Conservation (phyloP, 2,329 filamentous ascomycete species). For the Paecilomyces dactylethromorphus region DNA sequence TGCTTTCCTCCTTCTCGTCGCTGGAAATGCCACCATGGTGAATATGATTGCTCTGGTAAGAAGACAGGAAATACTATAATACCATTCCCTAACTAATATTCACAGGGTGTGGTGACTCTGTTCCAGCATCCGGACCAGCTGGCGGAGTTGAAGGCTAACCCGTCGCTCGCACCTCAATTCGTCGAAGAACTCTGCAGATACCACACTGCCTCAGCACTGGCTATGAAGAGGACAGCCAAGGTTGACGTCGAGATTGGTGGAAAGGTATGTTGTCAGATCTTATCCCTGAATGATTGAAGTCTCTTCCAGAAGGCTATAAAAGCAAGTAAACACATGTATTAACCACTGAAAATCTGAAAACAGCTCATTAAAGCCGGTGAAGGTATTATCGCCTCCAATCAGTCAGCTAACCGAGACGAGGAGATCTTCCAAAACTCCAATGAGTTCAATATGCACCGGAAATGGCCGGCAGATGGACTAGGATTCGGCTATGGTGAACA, state of each 20-base stretch:
- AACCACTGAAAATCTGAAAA: not conserved
- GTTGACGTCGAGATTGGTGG: constrained; percentile 41
- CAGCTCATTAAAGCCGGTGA: constrained; percentile 37
- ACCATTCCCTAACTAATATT: not conserved
- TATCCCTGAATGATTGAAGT: too few relatives aligned
- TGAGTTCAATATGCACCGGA: constrained; percentile 39
- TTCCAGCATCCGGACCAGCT: constrained; percentile 40
- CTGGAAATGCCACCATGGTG: constrained; percentile 48
- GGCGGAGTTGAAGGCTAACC: constrained; percentile 34
- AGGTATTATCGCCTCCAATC: constrained; percentile 43
- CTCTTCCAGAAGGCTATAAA: too few relatives aligned
- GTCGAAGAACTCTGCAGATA: constrained; percentile 46
- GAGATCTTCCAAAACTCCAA: constrained; percentile 38
- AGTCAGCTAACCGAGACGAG: constrained; percentile 44
- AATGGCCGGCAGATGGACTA: constrained; percentile 29
- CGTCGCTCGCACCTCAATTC: constrained; percentile 31
- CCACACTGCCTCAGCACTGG: constrained; percentile 43
- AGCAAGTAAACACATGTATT: too few relatives aligned
- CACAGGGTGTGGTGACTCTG: constrained; percentile 39
- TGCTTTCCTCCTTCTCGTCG: constrained; percentile 45
- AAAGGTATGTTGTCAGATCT: constrained; percentile 18
- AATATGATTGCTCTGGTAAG: constrained; percentile 44
- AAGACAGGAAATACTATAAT: not conserved
- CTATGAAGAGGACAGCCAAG: constrained; percentile 44
- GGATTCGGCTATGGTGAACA: constrained; percentile 44